phyloP scores from a whole-genome alignment of 2,329 filamentous ascomycete species.

The Sarocladium oryzae region DNA sequence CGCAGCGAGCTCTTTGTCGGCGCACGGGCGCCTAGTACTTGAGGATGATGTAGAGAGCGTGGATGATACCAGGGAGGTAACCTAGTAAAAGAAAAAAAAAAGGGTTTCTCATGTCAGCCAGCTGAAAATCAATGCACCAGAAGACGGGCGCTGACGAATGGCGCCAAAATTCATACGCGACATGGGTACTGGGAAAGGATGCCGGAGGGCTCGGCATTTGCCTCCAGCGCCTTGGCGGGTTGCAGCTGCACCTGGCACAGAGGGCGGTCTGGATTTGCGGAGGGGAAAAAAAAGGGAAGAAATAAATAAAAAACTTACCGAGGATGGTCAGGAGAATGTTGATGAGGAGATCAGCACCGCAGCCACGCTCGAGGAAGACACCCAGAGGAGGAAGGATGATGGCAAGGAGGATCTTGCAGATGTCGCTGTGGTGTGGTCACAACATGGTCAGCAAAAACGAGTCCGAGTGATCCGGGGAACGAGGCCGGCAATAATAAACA shows the following conservation, averaged over 20 bases:
- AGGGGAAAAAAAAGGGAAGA: constrained; percentile 12
- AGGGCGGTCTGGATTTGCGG: constrained; percentile 22
- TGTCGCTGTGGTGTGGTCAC: constrained; percentile 33
- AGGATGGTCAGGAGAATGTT: constrained; percentile 84
- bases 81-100: constrained; percentile 21
- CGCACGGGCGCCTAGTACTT: constrained; percentile 59
- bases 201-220: constrained; percentile 7
- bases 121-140: background rate
- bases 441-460: constrained; percentile 9
- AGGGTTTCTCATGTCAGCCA: constrained; percentile 12
- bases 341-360: constrained; percentile 80
- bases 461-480: constrained; percentile 8
- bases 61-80: constrained; percentile 77
- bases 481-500: no score
- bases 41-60: constrained; percentile 89
- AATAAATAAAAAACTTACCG: constrained; percentile 30
- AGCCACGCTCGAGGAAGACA: constrained; percentile 91
- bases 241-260: constrained; percentile 52
- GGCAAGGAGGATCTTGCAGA: constrained; percentile 72
- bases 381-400: constrained; percentile 83
- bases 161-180: constrained; percentile 4
- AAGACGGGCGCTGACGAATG: constrained; percentile 10
- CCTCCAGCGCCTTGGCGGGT: background rate
- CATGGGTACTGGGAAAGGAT: constrained; percentile 2
- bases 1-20: background rate